Percentiles rank a stretch among this genome's conserved stretches.
Evolutionary conservation across 495 filamentous ascomycete genomes (phyloP).

Genomic region (Rhizodiscina lignyota): DNA sequence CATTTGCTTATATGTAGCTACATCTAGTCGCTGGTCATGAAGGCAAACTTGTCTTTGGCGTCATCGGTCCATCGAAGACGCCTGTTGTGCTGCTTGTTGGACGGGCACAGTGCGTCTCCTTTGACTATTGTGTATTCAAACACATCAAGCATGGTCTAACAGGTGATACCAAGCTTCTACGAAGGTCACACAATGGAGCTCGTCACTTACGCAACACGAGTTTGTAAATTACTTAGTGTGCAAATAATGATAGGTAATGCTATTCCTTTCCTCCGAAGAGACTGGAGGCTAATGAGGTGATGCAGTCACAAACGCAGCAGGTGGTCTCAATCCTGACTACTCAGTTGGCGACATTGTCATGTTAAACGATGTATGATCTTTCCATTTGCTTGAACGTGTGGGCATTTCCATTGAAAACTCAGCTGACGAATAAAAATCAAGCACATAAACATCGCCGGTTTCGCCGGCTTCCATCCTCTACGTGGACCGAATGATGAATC

Average conservation of each 20-base stretch:
- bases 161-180: conserved; percentile 40
- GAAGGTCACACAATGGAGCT: conserved; percentile 56
- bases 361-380: conserved; percentile 44
- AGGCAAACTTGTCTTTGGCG: conserved; percentile 56
- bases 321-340: conserved; percentile 53
- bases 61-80: conserved; percentile 32
- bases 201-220: conserved; percentile 53
- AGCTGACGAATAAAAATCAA: conserved; percentile 2
- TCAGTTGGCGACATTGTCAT: conserved; percentile 56
- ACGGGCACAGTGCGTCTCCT: conserved; percentile 51
- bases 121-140: too few relatives aligned
- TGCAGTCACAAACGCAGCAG: conserved; percentile 66
- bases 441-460: conserved; percentile 59
- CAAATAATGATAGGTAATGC: conserved; percentile 42
- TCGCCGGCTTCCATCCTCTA: conserved; percentile 54
- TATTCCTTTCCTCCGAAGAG: conserved; percentile 1
- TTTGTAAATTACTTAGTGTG: conserved; percentile 52
- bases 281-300: too few relatives aligned
- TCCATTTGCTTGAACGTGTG: background rate
- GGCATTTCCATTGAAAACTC: background rate
- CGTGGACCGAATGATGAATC: conserved; percentile 52
- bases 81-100: conserved; percentile 60
- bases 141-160: too few relatives aligned
- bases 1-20: too few relatives aligned
- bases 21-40: conserved; percentile 49